Conservation (phyloP, 2,329 filamentous ascomycete species). For the Drechslerella stenobrocha region DNA sequence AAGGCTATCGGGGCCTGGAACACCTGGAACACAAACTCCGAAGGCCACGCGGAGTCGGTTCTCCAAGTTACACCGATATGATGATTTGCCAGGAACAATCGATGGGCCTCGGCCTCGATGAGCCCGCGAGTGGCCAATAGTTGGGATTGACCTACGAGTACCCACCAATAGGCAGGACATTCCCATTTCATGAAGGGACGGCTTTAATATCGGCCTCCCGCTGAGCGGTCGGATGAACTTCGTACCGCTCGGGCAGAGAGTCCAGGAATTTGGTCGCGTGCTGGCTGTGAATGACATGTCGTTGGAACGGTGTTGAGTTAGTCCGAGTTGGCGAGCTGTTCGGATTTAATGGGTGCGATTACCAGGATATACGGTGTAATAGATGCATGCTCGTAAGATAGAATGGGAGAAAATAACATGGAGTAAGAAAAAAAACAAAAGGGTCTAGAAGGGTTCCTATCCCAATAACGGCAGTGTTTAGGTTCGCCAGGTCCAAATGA, state of each 20-base stretch:
- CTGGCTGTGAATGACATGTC: constrained; percentile 15
- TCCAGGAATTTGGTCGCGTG: background rate
- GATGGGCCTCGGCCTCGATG: no score
- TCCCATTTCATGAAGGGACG: background rate
- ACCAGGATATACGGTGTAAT: no score
- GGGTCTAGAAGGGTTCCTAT: no score
- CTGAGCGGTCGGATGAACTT: background rate
- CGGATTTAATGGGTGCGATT: constrained; percentile 20
- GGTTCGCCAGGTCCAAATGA: no score
- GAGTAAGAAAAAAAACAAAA: no score
- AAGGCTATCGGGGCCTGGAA: background rate
- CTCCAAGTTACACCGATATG: constrained; percentile 43
- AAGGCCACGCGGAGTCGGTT: constrained; percentile 28
- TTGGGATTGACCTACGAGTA: no score
- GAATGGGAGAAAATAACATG: no score
- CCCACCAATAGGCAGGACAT: no score
- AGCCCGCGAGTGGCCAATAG: no score
- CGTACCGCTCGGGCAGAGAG: background rate
- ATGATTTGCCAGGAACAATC: no score
- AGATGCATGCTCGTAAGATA: no score
- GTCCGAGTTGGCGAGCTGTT: constrained; percentile 23
- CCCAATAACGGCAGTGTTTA: no score
- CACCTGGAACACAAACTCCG: constrained; percentile 44
- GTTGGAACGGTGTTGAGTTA: constrained; percentile 30
- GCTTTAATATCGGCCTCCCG: background rate